Conservation (phyloP, 164 flowering plant species). For the Dillenia suffruticosa region DNA sequence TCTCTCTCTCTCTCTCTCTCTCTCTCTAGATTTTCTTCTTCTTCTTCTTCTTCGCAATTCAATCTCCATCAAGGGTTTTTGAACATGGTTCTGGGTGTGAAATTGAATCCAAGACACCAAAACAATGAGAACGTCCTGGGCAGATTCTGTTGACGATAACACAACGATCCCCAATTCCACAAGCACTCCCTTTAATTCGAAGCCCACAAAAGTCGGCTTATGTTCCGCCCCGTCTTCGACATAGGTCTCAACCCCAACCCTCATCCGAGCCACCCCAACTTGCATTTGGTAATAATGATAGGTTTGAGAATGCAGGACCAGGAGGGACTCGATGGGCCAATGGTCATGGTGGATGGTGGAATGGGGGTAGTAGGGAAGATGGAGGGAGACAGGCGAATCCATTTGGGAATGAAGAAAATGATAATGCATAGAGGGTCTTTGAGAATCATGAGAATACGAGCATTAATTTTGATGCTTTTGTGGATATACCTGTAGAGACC, state of each 20-base stretch:
- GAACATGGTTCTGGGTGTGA: too few relatives aligned
- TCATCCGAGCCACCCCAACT: constrained; percentile 22
- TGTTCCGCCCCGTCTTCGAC: constrained; percentile 42
- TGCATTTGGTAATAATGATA: constrained; percentile 3
- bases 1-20: too few relatives aligned
- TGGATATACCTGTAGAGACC: constrained; percentile 78
- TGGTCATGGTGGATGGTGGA: constrained; percentile 37
- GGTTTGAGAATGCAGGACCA: constrained; percentile 10
- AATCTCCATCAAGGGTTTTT: too few relatives aligned
- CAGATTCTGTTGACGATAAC: too few relatives aligned
- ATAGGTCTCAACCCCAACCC: constrained; percentile 16
- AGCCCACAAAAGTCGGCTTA: too few relatives aligned
- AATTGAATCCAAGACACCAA: too few relatives aligned
- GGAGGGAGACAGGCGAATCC: constrained; percentile 61
- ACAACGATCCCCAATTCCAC: too few relatives aligned
- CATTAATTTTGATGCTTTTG: constrained; percentile 83
- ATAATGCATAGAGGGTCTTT: constrained; percentile 25
- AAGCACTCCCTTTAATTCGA: too few relatives aligned
- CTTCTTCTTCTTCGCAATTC: too few relatives aligned
- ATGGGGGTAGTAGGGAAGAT: constrained; percentile 45
- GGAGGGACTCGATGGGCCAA: constrained; percentile 16
- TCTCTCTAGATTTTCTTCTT: too few relatives aligned
- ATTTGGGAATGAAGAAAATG: constrained; percentile 49
- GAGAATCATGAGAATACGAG: constrained; percentile 49
- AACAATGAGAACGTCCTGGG: too few relatives aligned